Percentiles rank a stretch among this genome's conserved stretches.
Conservation (phyloP, 306 rosid species). For the Castanea crenata region DNA sequence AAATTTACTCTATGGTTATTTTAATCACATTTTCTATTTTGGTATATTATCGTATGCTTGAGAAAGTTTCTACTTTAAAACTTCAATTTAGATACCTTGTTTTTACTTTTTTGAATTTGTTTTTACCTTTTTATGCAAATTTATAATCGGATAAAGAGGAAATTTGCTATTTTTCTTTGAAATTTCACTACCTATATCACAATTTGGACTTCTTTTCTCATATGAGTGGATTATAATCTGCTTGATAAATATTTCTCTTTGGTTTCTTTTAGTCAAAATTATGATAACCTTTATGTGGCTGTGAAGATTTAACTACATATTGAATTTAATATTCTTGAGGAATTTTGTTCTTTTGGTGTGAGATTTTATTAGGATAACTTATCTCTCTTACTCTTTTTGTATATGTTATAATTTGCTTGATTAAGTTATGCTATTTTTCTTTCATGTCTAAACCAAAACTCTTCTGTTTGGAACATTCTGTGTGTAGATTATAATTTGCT, state of each 20-base stretch:
- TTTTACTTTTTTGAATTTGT: too few species aligned
- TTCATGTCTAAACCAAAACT: neutral
- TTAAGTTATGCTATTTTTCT: neutral
- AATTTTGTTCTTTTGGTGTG: neutral
- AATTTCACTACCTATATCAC: neutral
- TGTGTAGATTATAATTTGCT: conserved; percentile 72
- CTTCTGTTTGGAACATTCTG: neutral
- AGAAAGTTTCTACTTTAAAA: neutral
- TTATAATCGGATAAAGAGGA: neutral
- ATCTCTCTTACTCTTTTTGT: neutral
- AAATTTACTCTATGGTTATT: too few species aligned
- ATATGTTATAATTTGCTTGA: conserved; percentile 2
- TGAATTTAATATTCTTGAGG: neutral
- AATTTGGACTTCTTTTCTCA: neutral
- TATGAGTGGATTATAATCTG: neutral
- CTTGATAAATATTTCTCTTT: neutral
- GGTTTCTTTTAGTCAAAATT: neutral
- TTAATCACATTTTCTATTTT: neutral
- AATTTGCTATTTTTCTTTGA: neutral
- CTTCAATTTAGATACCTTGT: neutral
- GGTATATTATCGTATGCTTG: neutral
- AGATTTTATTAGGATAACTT: neutral
- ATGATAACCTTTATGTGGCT: neutral
- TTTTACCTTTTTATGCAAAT: neutral
- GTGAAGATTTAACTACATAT: neutral